phyloP scores from a whole-genome alignment of 73 alveolate species.

The Tetrahymena borealis region DNA sequence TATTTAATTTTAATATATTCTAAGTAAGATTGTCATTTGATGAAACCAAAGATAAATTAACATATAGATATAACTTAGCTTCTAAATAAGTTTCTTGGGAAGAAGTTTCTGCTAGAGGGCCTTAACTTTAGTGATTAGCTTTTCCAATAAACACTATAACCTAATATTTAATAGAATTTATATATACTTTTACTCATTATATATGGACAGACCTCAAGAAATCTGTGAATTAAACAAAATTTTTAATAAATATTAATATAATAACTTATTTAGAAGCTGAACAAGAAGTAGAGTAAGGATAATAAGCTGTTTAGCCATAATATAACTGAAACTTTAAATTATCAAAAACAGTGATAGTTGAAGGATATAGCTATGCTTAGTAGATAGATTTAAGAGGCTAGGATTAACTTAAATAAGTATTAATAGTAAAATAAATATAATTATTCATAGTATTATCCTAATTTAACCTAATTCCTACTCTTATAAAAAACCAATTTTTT shows the following conservation, averaged over 20 bases:
- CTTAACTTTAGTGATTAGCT: not conserved
- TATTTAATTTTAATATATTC: too few relatives aligned
- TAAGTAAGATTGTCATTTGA: too few relatives aligned
- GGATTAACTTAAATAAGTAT: too few relatives aligned
- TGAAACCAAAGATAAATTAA: too few relatives aligned
- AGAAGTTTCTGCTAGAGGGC: not conserved
- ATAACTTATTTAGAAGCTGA: not conserved
- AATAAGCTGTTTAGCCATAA: not conserved
- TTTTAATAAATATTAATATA: not conserved
- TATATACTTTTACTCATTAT: too few relatives aligned
- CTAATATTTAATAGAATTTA: too few relatives aligned
- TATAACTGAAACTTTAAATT: not conserved
- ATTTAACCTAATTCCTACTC: not conserved
- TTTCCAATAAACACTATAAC: not conserved
- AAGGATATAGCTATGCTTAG: not conserved
- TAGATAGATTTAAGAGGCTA: too few relatives aligned
- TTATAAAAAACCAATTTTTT: not conserved
- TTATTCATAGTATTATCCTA: not conserved
- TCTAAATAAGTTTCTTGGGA: not conserved
- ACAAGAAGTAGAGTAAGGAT: not conserved
- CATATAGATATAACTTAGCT: too few relatives aligned
- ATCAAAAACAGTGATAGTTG: not conserved
- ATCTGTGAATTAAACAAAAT: not conserved
- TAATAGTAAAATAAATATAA: not conserved
- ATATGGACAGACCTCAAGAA: too few relatives aligned